Evolutionary conservation across 108 stramenopile species (phyloP).

Genomic region (Craspedostauros australis): DNA sequence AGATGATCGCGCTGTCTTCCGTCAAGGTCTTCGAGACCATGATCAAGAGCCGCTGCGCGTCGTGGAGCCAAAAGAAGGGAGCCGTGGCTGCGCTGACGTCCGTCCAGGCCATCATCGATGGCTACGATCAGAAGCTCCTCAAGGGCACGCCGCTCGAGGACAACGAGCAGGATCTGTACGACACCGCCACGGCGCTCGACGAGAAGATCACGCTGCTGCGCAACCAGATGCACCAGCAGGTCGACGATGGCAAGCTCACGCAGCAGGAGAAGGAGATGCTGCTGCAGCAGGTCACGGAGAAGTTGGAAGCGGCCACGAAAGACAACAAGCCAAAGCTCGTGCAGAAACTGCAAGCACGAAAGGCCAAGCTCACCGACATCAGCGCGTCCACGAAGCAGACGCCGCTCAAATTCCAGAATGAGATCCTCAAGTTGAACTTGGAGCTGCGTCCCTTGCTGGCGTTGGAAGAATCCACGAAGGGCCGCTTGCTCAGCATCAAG

Average conservation of each 20-base stretch:
- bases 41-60: constrained; percentile 43
- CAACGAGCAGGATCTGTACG: constrained; percentile 83
- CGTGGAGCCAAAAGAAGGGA: constrained; percentile 85
- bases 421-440: constrained; percentile 49
- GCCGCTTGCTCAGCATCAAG: constrained; percentile 58
- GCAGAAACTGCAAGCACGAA: constrained; percentile 45
- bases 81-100: constrained; percentile 45
- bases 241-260: constrained; percentile 66
- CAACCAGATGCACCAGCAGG: constrained; percentile 56
- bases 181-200: constrained; percentile 51
- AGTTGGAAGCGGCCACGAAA: constrained; percentile 39
- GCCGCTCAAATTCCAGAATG: constrained; percentile 49
- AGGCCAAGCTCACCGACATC: constrained; percentile 36
- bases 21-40: constrained; percentile 59
- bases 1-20: constrained; percentile 60
- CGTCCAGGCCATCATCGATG: constrained; percentile 34
- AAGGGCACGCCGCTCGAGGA: constrained; percentile 58
- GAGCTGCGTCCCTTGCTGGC: constrained; percentile 56
- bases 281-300: constrained; percentile 59
- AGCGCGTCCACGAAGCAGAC: constrained; percentile 32
- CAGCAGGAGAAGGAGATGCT: constrained; percentile 38
- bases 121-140: constrained; percentile 76
- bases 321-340: constrained; percentile 55
- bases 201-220: constrained; percentile 54
- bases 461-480: constrained; percentile 56